These are phyloP conservation scores for Thraustochytrium striatum DNA, from an alignment of 352 stramenopile species.

Conservation along the genomic window DNA sequence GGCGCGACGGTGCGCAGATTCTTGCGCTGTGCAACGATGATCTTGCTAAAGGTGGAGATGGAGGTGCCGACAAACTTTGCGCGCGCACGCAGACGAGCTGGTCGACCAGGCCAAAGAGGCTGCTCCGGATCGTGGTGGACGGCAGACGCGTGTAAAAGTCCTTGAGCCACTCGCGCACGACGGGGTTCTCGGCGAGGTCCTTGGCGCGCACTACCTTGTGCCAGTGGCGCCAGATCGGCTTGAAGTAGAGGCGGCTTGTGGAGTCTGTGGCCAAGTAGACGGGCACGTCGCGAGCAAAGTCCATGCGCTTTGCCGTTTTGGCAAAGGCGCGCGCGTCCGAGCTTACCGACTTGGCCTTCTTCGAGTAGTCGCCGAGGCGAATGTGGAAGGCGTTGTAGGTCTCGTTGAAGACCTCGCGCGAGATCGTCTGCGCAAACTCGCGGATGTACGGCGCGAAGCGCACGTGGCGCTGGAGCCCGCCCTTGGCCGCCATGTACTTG, in stretches of 20 bases:
- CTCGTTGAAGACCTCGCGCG: conserved; percentile 33
- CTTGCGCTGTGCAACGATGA: conserved; percentile 5
- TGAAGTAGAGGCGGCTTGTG: background rate
- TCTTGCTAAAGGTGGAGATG: conserved; percentile 39
- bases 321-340: background rate
- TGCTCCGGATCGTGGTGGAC: background rate
- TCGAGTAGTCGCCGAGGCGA: conserved; percentile 38
- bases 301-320: background rate
- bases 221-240: background rate
- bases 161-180: background rate
- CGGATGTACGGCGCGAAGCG: conserved; percentile 40
- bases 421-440: background rate
- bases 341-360: conserved; percentile 11
- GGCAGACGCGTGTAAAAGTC: conserved; percentile 37
- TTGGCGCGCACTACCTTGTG: conserved; percentile 28
- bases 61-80: conserved; percentile 38
- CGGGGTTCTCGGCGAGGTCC: background rate
- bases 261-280: conserved; percentile 37
- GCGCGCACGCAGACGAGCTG: conserved; percentile 34
- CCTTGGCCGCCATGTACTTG: conserved; percentile 10
- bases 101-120: conserved; percentile 30
- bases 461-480: conserved; percentile 9
- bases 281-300: background rate
- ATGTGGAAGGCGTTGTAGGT: conserved; percentile 43
- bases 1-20: background rate